Base-by-base conservation (phyloP, 257 asterid species). In the Solanum medicagineum region DNA sequence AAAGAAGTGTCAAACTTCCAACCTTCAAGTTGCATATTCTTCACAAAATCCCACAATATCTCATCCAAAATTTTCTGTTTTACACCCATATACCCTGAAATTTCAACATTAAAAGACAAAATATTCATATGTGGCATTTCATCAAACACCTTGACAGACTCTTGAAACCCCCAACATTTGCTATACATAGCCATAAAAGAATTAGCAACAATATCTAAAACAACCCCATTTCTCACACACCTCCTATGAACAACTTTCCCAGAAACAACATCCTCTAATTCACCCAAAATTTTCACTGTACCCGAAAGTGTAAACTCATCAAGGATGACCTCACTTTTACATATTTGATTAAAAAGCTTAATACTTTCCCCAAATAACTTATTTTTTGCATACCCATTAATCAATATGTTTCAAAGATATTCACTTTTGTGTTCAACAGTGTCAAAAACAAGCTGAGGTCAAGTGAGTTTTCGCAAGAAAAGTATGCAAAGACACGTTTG, bases 291-390 rank as follows among this genome's bases (percentile, higher is more conserved):
- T 86, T 93, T 93, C 65, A 91, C 88, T 29, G 90, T 57, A 24
- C 88, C 84, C n/a, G 94, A 92, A 83, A 88, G 87, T 1, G 94
- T 89, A 80, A 93, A 93, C 84, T 93, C 95, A 89, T 93, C 95
- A 7, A 90, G 88, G 44, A 45, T 86, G 54, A 56, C 29, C 12
- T 75, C 80, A 5, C 83, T 57, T 8, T 1, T 83, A 57, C 89
- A 89, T 93, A 92, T 90, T 62, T 88, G 62, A 90, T 89, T 89
- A 85, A 93, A 94, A 87, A 92, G 88, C 15, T 86, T 81, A 86
- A 90, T 84, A 86, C 94, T 91, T 83, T 88, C 81, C 22, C 4
- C 71, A 69, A 83, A 85, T 36, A 92, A 45, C 56, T 83, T 86
- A 60, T 88, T 88, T 47, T 88, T 90, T 4, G 89, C 95, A 69